Conservation (phyloP, 1,284 basidiomycete species). For the Rugosomyces carneus region DNA sequence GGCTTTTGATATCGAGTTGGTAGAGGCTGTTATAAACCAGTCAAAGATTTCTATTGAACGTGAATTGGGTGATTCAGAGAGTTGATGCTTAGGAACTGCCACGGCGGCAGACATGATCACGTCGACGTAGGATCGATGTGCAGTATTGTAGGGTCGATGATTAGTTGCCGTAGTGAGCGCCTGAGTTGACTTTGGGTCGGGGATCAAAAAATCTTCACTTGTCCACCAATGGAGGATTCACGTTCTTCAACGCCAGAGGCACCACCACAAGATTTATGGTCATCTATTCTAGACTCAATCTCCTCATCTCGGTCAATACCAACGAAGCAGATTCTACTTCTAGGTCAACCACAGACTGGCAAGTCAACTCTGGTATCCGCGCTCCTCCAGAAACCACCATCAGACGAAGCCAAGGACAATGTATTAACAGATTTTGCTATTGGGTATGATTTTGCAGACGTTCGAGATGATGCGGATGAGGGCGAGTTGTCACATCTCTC, state of each 20-base stretch:
- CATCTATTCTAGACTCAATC: conserved; percentile 84
- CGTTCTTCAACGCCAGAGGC: conserved; percentile 60
- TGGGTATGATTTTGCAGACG: conserved; percentile 84
- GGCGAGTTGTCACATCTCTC: conserved; percentile 41
- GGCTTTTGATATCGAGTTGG: conserved; percentile 73
- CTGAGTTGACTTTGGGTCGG: too few species aligned
- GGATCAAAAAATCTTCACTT: conserved; percentile 22
- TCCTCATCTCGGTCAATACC: conserved; percentile 80
- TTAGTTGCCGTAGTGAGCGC: conserved; percentile 1
- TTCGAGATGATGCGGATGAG: conserved; percentile 84
- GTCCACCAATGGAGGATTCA: conserved; percentile 44
- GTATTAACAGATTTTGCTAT: conserved; percentile 65
- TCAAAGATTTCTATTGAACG: conserved; percentile 58
- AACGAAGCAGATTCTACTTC: conserved; percentile 77
- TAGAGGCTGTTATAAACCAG: conserved; percentile 62
- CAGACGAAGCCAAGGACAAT: conserved; percentile 54
- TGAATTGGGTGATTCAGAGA: conserved; percentile 59
- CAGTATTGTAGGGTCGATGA: neutral
- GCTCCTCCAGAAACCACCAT: conserved; percentile 57
- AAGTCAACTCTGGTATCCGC: conserved; percentile 70
- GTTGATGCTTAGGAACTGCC: conserved; percentile 53
- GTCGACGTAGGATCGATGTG: conserved; percentile 11
- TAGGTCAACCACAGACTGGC: conserved; percentile 73
- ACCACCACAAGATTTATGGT: conserved; percentile 82
- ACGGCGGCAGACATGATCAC: conserved; percentile 34